Base-by-base conservation (phyloP, 1,284 basidiomycete genomes). In the Peniophora sp. region DNA sequence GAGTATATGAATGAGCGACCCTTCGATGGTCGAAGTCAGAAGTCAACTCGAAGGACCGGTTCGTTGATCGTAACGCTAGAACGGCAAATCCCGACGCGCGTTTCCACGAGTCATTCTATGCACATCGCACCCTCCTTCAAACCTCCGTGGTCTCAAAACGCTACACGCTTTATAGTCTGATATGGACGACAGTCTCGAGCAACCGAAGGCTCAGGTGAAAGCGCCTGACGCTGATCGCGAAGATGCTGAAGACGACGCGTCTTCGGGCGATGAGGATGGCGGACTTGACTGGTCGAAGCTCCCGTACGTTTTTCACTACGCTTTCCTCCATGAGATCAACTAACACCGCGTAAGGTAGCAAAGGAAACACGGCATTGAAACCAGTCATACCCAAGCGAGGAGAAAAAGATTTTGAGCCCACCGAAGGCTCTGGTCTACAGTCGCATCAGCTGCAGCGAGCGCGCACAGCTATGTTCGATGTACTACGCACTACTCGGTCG, bases 361-460 rank as follows among this genome's bases (percentile, higher is more conserved):
- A 32, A 17, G 54, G 46, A 9, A 49, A 35, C 38, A 39, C 36
- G 6, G 51, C 50, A 17, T 59, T 65, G 3, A 69, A 70, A 14
- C 77, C 77, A 1, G 65, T 78, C 6, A 95, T 97, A 50, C 94
- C 94, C 10, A 94, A 91, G 65, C 79, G 94, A 24, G 94, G 94
- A 3, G 94, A 97, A 66, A 97, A 97, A 65, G 93, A 97, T 59
- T 98, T 95, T 59, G 95, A 98, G 65, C 96, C 96, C 2, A 67
- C 77, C 58, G 68, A 77, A 50, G 76, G 81, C 43, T 90, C 92
- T 46, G 84, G 85, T 51, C 73, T 96, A n/a, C 90, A 95, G 57
- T 69, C 81, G 22, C 85, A 90, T 65, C 73, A 85, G 39, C 71
- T 91, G 17, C 81, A 86, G 53, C 75, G 78, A 36, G 74, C 85